Percentiles rank a stretch among this genome's conserved stretches.
These are phyloP conservation scores for Boletus insuetus DNA, from an alignment of 768 basidiomycete species.

Conservation along the genomic window DNA sequence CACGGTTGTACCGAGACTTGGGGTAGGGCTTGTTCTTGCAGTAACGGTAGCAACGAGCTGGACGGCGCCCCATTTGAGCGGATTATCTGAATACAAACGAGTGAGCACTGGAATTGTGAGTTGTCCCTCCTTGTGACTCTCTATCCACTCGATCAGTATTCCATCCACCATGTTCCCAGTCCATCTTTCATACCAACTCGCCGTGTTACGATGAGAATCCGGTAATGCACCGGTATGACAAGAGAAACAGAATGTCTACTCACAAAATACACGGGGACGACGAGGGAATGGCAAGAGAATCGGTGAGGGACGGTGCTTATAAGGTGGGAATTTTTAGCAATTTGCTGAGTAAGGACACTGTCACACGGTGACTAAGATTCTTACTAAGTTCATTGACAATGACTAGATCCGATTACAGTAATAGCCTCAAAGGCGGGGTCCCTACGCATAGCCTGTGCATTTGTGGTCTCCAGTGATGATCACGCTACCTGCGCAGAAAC, in stretches of 20 bases:
- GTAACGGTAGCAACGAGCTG: conserved; percentile 97
- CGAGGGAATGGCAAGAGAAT: not conserved
- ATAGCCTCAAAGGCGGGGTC: no score
- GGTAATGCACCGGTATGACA: not conserved
- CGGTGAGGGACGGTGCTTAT: conserved; percentile 10
- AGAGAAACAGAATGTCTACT: conserved; percentile 4
- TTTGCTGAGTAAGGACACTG: conserved; percentile 19
- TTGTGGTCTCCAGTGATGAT: no score
- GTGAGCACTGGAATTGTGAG: conserved; percentile 4
- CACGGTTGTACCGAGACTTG: conserved; percentile 94
- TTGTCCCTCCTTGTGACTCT: not conserved
- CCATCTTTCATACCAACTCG: not conserved
- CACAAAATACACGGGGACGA: conserved; percentile 22
- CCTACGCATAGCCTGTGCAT: no score
- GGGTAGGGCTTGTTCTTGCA: conserved; percentile 99
- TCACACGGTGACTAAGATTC: not conserved
- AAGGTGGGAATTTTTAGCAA: conserved; percentile 16
- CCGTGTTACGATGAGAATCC: not conserved
- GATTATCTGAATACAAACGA: conserved; percentile 8
- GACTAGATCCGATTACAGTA: no score
- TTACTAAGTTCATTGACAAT: no score
- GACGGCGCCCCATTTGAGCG: conserved; percentile 86
- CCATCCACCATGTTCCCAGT: conserved; percentile 15
- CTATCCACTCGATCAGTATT: conserved; percentile 9
- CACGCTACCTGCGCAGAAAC: no score